Percentiles rank a stretch among this genome's conserved stretches.
Conservation (phyloP, 1,139 yeast genomes). For the Saccharomyces pastorianus region DNA sequence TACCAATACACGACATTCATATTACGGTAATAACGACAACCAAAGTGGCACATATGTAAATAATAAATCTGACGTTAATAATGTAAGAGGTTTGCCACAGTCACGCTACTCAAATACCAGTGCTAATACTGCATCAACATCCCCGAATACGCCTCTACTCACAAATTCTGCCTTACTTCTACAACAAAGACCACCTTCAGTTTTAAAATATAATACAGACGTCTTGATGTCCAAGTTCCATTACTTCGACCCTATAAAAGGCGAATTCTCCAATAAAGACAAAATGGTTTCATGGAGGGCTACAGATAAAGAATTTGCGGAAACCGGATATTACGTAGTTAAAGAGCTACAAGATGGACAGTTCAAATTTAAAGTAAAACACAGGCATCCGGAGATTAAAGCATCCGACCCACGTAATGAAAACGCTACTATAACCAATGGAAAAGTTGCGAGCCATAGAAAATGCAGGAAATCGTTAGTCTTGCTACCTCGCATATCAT, state of each 20-base stretch:
- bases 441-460: conserved; percentile 14
- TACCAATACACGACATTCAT: not conserved
- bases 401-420: conserved; percentile 37
- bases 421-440: conserved; percentile 7
- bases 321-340: conserved; percentile 51
- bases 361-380: conserved; percentile 31
- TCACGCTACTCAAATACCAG: not conserved
- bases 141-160: not conserved
- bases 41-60: not conserved
- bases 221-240: conserved; percentile 24
- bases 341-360: conserved; percentile 37
- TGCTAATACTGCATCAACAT: not conserved
- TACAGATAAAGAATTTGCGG: conserved; percentile 28
- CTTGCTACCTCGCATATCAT: conserved; percentile 47
- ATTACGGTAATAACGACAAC: not conserved
- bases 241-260: conserved; percentile 24
- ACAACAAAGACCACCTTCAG: conserved; percentile 17
- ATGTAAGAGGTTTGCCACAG: not conserved
- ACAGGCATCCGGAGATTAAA: conserved; percentile 16
- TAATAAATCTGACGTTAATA: not conserved
- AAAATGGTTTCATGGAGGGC: conserved; percentile 23
- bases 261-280: conserved; percentile 16
- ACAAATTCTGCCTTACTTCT: not conserved
- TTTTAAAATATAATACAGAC: conserved; percentile 16
- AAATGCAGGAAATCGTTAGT: conserved; percentile 33